Conservation (phyloP, 805 yeast genomes). For the Cephaloascus albidus region DNA sequence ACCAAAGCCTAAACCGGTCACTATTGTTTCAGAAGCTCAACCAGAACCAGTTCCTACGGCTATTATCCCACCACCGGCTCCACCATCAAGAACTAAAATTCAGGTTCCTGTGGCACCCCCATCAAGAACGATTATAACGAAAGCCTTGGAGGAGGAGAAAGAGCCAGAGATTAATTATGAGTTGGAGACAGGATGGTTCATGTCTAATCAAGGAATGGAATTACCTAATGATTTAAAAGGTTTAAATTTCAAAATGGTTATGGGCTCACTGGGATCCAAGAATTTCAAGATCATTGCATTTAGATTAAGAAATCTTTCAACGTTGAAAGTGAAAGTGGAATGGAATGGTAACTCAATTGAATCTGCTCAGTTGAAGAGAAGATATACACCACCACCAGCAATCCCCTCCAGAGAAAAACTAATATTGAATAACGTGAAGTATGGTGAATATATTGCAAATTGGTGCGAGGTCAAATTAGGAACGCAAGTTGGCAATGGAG, state of each 20-base stretch:
- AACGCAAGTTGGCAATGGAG: constrained; percentile 42
- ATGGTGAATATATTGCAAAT: constrained; percentile 43
- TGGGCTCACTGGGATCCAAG: constrained; percentile 15
- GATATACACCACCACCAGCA: constrained; percentile 34
- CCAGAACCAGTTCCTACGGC: constrained; percentile 5
- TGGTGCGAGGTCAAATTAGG: constrained; percentile 45
- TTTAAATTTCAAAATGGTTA: constrained; percentile 19
- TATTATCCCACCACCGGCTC: constrained; percentile 20
- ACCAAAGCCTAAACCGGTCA: constrained; percentile 2
- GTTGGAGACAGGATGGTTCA: constrained; percentile 37
- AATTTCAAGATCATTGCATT: constrained; percentile 22
- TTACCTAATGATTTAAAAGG: constrained; percentile 31
- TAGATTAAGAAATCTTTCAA: constrained; percentile 33
- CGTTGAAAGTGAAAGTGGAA: constrained; percentile 18
- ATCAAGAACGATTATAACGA: constrained; percentile 7
- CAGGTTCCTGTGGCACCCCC: constrained; percentile 14
- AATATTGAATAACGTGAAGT: constrained; percentile 21
- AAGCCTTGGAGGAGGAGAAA: constrained; percentile 8
- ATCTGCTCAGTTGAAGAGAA: constrained; percentile 16
- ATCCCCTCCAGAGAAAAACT: constrained; percentile 23
- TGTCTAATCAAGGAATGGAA: constrained; percentile 12
- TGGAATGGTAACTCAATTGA: constrained; percentile 24
- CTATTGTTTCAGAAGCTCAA: constrained; percentile 5
- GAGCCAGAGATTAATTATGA: constrained; percentile 32
- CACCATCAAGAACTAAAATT: constrained; percentile 15